Evolutionary conservation across 1,284 basidiomycete genomes (phyloP).

Genomic region (Ustilago sp.): DNA sequence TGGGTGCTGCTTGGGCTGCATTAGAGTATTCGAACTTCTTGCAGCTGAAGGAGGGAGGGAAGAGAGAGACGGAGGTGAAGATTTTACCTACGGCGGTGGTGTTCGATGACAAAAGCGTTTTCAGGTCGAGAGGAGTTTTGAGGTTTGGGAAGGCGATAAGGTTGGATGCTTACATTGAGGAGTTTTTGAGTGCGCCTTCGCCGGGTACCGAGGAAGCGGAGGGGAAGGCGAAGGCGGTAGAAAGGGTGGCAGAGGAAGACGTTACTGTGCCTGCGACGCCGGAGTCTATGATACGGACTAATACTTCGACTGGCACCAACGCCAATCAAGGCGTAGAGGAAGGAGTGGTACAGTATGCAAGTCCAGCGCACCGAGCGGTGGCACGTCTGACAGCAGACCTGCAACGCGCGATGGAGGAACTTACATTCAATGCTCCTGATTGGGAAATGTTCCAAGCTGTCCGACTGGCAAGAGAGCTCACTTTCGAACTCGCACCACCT

Average conservation of each 20-base stretch:
- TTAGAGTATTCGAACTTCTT: slow-evolving; percentile 82
- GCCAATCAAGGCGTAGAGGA: not conserved
- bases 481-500: slow-evolving; percentile 74
- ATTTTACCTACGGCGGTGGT: slow-evolving; percentile 89
- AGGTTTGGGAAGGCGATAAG: slow-evolving; percentile 82
- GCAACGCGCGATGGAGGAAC: slow-evolving; percentile 77
- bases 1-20: slow-evolving; percentile 94
- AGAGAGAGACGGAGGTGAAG: slow-evolving; percentile 70
- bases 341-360: slow-evolving; percentile 69
- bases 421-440: slow-evolving; percentile 90
- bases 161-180: slow-evolving; percentile 79
- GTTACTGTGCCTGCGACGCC: slow-evolving; percentile 44
- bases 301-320: not conserved
- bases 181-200: slow-evolving; percentile 74
- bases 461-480: slow-evolving; percentile 86
- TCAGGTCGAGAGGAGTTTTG: slow-evolving; percentile 77
- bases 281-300: slow-evolving; percentile 34
- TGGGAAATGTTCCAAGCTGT: slow-evolving; percentile 90
- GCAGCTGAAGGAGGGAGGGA: slow-evolving; percentile 10
- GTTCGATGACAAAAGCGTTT: slow-evolving; percentile 94
- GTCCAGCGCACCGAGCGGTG: slow-evolving; percentile 76
- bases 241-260: slow-evolving; percentile 11
- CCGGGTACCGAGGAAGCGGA: not conserved
- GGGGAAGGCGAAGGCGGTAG: not conserved
- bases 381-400: slow-evolving; percentile 84